Conservation (phyloP, 441 rosid genomes). For the Bruguiera hainesii region DNA sequence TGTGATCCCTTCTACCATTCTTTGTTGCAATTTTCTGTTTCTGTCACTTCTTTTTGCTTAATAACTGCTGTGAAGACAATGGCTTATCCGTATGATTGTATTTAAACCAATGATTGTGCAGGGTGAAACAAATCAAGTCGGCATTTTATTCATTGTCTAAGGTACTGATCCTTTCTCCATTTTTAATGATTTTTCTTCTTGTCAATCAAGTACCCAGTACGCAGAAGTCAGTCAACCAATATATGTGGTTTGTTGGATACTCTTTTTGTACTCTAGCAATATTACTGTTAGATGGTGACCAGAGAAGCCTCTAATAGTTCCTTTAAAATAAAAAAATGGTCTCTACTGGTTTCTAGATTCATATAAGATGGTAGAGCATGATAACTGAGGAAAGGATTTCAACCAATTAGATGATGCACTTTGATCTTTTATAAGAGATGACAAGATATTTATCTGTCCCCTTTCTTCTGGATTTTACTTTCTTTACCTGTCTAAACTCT, state of each 20-base stretch:
- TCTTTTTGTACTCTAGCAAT: not conserved
- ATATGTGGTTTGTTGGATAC: not conserved
- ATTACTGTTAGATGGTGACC: no score
- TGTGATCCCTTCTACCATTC: no score
- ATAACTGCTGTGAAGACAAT: not conserved
- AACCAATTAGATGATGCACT: not conserved
- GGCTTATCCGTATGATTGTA: not conserved
- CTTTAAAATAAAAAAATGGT: no score
- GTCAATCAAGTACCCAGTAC: conserved; percentile 3
- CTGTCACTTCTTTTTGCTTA: not conserved
- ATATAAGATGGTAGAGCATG: not conserved
- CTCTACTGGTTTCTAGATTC: no score
- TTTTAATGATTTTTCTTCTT: not conserved
- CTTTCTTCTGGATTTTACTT: not conserved
- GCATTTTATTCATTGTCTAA: conserved; percentile 78
- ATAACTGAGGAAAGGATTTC: not conserved
- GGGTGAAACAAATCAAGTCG: conserved; percentile 90
- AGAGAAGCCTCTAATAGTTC: no score
- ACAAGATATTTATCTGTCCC: not conserved
- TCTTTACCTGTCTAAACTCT: not conserved
- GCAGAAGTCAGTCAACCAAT: not conserved
- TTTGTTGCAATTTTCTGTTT: not conserved
- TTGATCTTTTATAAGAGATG: not conserved
- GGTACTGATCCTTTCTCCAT: conserved; percentile 32
- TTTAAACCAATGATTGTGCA: conserved; percentile 22